Base-by-base conservation (phyloP, 805 yeast genomes). In the Maudiozyma serrabonitensis region DNA sequence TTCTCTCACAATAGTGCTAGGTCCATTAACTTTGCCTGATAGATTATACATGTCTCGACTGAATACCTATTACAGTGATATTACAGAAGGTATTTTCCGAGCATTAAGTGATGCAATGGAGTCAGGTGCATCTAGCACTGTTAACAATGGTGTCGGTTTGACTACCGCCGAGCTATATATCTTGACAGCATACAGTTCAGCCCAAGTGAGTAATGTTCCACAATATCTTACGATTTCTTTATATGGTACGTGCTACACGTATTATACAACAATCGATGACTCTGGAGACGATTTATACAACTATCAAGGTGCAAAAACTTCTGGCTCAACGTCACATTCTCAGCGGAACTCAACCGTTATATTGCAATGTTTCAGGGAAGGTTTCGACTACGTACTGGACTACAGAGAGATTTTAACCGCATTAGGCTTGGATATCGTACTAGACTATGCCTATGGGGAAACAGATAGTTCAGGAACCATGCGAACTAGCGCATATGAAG, bases 161-260 rank as follows among this genome's bases (percentile, higher is more conserved):
- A 62, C 68, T 2, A 65, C 67, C 4, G 54, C 67, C 4, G 69
- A 64, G 46, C 47, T 63, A 9, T 49, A 50, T 15, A 56, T 64
- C 8, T 48, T 65, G 6, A 57, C 67, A 2, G 52, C 56, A 6
- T 65, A 65, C 45, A 54, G 64, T n/a, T 51, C 53, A 3, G 43
- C 50, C 3, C 63, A 64, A 43, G 55, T 62, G 6, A 40, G 50
- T 6, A 41, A 57, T 46, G 52, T 59, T 4, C 69, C 69, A 3
- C 59, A 58, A 42, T 64, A 45, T 46, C 54, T 65, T 18, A 56
- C 57, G 1, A 42, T 58, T 2, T 54, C 62, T 1, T 35, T 64
- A 4, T 61, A 59, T 46, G 63, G 64, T 11, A 47, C 55, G 19
- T 65, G 69, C 49, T 48, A 49, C 21, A 53, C 59, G 8, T 59